Evolutionary conservation across 208 protist genomes (phyloP).

Genomic region (Crithidia mellificae): DNA sequence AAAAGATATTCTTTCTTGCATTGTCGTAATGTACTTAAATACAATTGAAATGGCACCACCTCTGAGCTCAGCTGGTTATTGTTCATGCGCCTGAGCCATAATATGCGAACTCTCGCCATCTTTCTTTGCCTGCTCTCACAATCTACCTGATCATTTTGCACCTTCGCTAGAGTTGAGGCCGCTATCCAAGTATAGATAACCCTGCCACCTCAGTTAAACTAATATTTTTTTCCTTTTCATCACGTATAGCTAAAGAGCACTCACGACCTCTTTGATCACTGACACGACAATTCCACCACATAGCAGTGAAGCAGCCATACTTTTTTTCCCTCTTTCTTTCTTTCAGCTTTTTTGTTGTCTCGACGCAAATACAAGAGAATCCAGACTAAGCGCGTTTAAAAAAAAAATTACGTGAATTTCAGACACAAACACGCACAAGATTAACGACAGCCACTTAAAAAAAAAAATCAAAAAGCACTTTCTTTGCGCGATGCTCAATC

Average conservation of each 20-base stretch:
- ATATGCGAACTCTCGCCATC: no score
- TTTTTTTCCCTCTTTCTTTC: background rate
- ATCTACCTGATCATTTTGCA: no score
- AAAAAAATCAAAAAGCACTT: background rate
- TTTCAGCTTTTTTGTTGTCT: background rate
- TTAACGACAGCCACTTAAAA: background rate
- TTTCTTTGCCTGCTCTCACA: no score
- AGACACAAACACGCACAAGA: background rate
- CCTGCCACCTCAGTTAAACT: background rate
- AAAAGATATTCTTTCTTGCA: no score
- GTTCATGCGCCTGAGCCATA: no score
- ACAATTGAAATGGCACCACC: no score
- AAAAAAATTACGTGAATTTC: no score
- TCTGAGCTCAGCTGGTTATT: no score
- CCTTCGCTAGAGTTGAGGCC: background rate
- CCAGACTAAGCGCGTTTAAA: no score
- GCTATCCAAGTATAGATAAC: background rate
- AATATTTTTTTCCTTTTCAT: conserved; percentile 1
- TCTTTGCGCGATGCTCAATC: background rate
- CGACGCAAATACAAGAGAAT: background rate
- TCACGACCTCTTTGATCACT: conserved; percentile 9
- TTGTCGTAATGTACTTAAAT: no score
- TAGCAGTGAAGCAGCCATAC: background rate
- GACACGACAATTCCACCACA: background rate
- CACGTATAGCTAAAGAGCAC: conserved; percentile 3